Conservation (phyloP, 1,284 basidiomycete genomes). For the Clitocybe nebularis region DNA sequence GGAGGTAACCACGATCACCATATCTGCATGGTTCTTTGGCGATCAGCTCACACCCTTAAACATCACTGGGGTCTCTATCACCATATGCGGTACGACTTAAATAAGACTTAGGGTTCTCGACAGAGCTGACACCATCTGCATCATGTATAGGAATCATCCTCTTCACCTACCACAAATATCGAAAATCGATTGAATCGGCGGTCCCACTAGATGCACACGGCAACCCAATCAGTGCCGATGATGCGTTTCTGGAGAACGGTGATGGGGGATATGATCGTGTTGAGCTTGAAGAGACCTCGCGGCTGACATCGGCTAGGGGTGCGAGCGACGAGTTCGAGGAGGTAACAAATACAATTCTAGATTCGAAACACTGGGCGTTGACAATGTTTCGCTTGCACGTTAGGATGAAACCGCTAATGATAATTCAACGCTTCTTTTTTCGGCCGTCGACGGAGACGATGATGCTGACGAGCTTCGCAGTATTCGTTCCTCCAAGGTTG, state of each 20-base stretch:
- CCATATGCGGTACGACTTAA: conserved; percentile 64
- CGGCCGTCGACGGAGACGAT: conserved; percentile 29
- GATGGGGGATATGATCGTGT: conserved; percentile 24
- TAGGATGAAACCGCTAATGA: conserved; percentile 22
- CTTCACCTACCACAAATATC: conserved; percentile 89
- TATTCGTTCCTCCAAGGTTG: conserved; percentile 31
- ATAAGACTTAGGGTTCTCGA: conserved; percentile 1
- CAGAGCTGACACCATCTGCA: conserved; percentile 19
- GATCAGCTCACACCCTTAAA: conserved; percentile 92
- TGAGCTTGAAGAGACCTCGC: conserved; percentile 35
- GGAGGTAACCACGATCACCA: conserved; percentile 92
- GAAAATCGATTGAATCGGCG: conserved; percentile 70
- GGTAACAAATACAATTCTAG: conserved; percentile 18
- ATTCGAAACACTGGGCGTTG: conserved; percentile 10
- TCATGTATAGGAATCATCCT: conserved; percentile 75
- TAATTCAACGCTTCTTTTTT: conserved; percentile 26
- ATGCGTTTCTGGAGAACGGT: conserved; percentile 24
- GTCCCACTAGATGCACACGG: conserved; percentile 70
- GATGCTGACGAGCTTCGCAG: conserved; percentile 37
- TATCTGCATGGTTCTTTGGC: conserved; percentile 90
- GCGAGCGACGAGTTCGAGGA: conserved; percentile 28
- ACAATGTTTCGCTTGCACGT: conserved; percentile 10
- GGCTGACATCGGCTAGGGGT: conserved; percentile 23
- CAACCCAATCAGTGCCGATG: conserved; percentile 51
- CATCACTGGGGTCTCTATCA: conserved; percentile 85